Conservation (phyloP, 164 flowering plant genomes). For the Aristolochia fimbriata region DNA sequence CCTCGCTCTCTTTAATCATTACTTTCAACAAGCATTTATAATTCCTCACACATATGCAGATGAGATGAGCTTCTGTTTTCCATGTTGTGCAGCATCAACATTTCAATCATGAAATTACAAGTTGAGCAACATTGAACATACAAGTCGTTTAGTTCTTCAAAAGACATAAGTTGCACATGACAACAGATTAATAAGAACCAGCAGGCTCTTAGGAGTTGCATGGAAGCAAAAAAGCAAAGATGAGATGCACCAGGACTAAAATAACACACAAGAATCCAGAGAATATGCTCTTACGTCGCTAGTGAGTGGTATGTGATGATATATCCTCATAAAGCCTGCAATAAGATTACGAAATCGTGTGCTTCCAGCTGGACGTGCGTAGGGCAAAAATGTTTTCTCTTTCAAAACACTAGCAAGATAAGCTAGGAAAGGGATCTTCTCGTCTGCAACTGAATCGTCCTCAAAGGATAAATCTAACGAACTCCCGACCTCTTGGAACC, state of each 20-base stretch:
- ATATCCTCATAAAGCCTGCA: conserved; percentile 77
- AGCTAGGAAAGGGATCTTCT: conserved; percentile 95
- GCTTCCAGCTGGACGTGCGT: conserved; percentile 93
- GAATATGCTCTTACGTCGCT: conserved; percentile 48
- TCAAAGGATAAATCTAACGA: conserved; percentile 86
- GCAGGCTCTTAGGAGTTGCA: neutral
- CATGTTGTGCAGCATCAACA: too few relatives aligned
- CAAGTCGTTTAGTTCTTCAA: too few relatives aligned
- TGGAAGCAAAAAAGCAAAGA: neutral
- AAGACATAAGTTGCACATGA: conserved; percentile 6
- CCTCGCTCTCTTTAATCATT: too few relatives aligned
- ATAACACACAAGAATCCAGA: neutral
- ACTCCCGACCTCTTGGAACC: conserved; percentile 78
- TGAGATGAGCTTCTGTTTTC: too few relatives aligned
- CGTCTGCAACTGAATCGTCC: conserved; percentile 96
- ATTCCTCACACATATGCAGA: too few relatives aligned
- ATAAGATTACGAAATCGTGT: conserved; percentile 63
- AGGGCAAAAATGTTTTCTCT: conserved; percentile 56
- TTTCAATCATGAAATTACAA: too few relatives aligned
- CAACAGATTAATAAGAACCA: neutral
- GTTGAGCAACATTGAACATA: too few relatives aligned
- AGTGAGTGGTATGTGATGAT: conserved; percentile 76
- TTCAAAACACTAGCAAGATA: conserved; percentile 71
- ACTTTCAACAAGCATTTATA: too few relatives aligned
- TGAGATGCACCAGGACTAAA: neutral